Conservation (phyloP, 768 basidiomycete species). For the Pisolithus microcarpus region DNA sequence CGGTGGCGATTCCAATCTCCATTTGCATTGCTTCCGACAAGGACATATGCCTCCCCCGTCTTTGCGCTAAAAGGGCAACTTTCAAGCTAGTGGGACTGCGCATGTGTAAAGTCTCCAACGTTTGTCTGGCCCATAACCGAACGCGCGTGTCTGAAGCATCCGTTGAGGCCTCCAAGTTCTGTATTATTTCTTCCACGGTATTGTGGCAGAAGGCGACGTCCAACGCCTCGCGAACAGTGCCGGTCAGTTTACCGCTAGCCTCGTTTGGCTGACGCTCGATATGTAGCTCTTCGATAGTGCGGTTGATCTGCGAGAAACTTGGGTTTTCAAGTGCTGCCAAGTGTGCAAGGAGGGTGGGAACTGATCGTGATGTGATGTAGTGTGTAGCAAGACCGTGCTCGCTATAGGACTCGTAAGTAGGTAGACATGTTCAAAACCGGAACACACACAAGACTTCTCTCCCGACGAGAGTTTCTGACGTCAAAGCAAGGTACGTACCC, state of each 20-base stretch:
- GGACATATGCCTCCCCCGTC: constrained; percentile 55
- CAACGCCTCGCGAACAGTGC: constrained; percentile 64
- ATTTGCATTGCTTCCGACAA: constrained; percentile 67
- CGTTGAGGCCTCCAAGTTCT: constrained; percentile 41
- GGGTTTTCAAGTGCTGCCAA: constrained; percentile 41
- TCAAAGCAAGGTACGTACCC: constrained; percentile 91
- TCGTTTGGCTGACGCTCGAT: constrained; percentile 55
- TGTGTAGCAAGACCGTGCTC: constrained; percentile 94
- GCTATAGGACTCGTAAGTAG: constrained; percentile 33
- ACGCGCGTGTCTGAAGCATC: constrained; percentile 37
- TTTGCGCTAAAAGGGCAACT: constrained; percentile 77
- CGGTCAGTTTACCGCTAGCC: constrained; percentile 45
- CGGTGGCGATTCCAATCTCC: constrained; percentile 84
- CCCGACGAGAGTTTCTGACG: constrained; percentile 63
- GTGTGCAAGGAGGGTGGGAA: constrained; percentile 64
- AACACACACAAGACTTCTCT: constrained; percentile 76
- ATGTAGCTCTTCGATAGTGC: constrained; percentile 58
- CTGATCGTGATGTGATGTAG: constrained; percentile 70
- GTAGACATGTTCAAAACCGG: constrained; percentile 4
- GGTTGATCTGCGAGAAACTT: constrained; percentile 47
- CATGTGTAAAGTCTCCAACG: constrained; percentile 51
- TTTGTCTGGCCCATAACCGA: constrained; percentile 67
- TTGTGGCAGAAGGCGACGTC: constrained; percentile 72
- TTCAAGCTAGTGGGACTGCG: constrained; percentile 91
- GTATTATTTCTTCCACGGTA: constrained; percentile 65